Conservation (phyloP, 2,329 filamentous ascomycete genomes). For the Pseudocercospora vitis region DNA sequence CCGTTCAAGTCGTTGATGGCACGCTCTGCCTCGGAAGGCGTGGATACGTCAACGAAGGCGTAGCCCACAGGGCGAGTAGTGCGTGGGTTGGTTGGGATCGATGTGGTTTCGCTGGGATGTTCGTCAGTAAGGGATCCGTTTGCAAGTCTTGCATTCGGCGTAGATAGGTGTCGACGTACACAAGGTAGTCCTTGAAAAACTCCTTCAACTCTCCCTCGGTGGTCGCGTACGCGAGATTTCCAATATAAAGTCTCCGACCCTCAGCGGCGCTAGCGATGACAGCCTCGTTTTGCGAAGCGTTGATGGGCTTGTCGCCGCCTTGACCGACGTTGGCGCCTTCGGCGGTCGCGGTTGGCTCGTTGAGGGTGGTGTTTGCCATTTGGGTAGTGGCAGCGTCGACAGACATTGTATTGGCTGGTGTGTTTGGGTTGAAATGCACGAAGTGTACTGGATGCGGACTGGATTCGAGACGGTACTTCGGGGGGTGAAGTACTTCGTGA, state of each 20-base stretch:
- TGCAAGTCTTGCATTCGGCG: background rate
- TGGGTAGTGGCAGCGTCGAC: conserved; percentile 76
- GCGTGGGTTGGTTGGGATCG: conserved; percentile 98
- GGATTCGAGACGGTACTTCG: conserved; percentile 24
- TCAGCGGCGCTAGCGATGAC: conserved; percentile 96
- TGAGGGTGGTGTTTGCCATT: conserved; percentile 65
- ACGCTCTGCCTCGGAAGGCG: conserved; percentile 88
- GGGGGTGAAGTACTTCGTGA: conserved; percentile 34
- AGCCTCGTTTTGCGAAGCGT: conserved; percentile 79
- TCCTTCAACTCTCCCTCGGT: conserved; percentile 99
- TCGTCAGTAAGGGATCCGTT: conserved; percentile 24
- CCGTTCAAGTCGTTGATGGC: conserved; percentile 94
- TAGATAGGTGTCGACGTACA: conserved; percentile 65
- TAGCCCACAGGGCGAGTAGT: conserved; percentile 98
- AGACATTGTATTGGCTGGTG: conserved; percentile 78
- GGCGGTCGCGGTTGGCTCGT: conserved; percentile 57
- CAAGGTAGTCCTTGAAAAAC: conserved; percentile 99
- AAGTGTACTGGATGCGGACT: conserved; percentile 36
- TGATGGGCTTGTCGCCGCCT: conserved; percentile 63
- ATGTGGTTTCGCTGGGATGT: conserved; percentile 86
- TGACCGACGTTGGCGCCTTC: conserved; percentile 54
- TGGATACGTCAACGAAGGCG: conserved; percentile 97
- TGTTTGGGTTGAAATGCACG: conserved; percentile 55
- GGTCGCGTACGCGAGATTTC: conserved; percentile 99
- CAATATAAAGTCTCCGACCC: conserved; percentile 98